phyloP scores from a whole-genome alignment of 768 basidiomycete species.

The Thelephora aurantiotincta region DNA sequence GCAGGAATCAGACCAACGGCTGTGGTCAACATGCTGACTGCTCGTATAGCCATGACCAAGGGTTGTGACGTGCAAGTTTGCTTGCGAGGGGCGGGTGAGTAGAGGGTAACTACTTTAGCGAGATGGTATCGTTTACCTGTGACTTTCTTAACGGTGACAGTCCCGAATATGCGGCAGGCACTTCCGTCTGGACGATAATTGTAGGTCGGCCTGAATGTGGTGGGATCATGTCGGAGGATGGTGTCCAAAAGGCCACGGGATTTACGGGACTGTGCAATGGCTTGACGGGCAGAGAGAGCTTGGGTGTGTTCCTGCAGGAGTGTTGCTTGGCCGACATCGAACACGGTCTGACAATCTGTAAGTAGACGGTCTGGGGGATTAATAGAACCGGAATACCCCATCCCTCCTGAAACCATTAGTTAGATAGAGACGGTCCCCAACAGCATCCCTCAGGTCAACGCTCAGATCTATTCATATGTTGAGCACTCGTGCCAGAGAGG shows the following conservation, averaged over 20 bases:
- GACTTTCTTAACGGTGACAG: constrained; percentile 74
- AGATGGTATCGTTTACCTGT: constrained; percentile 37
- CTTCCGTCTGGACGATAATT: constrained; percentile 51
- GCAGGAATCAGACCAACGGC: constrained; percentile 33
- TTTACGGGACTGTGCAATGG: constrained; percentile 55
- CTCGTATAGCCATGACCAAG: constrained; percentile 91
- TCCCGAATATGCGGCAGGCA: constrained; percentile 82
- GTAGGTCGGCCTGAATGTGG: constrained; percentile 57
- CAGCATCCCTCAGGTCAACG: constrained; percentile 81
- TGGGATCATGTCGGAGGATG: constrained; percentile 29
- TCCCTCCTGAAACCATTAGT: constrained; percentile 72
- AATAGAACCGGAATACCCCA: constrained; percentile 32
- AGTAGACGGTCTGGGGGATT: neutral
- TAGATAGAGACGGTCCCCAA: constrained; percentile 86
- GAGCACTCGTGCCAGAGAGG: neutral
- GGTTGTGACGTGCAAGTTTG: constrained; percentile 89
- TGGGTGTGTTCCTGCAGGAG: constrained; percentile 55
- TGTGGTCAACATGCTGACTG: constrained; percentile 77
- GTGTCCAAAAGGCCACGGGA: constrained; percentile 61
- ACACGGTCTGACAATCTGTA: constrained; percentile 39
- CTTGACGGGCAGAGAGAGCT: constrained; percentile 55
- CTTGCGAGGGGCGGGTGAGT: constrained; percentile 20
- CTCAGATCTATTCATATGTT: constrained; percentile 45
- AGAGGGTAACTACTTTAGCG: neutral
- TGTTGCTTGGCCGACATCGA: constrained; percentile 73